Percentiles rank a stretch among this genome's conserved stretches.
phyloP scores from a whole-genome alignment of 1,139 yeast genomes.

The Scheffersomyces segobiensis region DNA sequence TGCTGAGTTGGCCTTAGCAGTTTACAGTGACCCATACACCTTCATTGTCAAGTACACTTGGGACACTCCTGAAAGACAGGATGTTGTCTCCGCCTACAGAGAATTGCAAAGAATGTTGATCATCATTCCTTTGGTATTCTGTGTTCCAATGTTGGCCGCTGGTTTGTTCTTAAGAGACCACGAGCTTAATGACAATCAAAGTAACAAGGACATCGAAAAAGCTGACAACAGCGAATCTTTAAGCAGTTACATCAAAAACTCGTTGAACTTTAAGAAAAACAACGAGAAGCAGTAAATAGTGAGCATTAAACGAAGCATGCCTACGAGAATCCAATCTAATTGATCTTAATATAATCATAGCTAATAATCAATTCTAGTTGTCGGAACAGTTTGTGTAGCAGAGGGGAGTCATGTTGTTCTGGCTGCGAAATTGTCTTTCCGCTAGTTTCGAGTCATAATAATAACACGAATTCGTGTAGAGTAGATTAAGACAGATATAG shows the following conservation, averaged over 20 bases:
- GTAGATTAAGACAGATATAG: neutral
- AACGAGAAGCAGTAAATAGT: neutral
- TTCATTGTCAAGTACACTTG: constrained; percentile 28
- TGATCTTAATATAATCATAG: neutral
- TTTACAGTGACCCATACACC: constrained; percentile 30
- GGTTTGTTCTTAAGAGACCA: constrained; percentile 37
- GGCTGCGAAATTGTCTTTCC: neutral
- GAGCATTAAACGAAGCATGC: neutral
- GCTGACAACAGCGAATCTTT: constrained; percentile 1
- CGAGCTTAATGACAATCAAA: constrained; percentile 18
- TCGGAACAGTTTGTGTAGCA: neutral
- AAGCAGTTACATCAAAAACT: constrained; percentile 1
- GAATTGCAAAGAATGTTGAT: constrained; percentile 34
- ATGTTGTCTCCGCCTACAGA: constrained; percentile 33
- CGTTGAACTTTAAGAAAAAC: neutral
- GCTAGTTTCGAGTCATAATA: neutral
- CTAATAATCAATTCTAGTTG: neutral
- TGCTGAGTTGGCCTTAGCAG: constrained; percentile 24
- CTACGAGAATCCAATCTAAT: neutral
- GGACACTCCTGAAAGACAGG: constrained; percentile 34
- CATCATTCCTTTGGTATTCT: constrained; percentile 31
- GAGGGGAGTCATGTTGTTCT: neutral
- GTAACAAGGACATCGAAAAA: constrained; percentile 5
- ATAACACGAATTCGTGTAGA: too few species aligned
- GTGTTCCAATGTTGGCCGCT: constrained; percentile 31